Evolutionary conservation across 257 asterid genomes (phyloP).

Genomic region (Solanum tacnaense): DNA sequence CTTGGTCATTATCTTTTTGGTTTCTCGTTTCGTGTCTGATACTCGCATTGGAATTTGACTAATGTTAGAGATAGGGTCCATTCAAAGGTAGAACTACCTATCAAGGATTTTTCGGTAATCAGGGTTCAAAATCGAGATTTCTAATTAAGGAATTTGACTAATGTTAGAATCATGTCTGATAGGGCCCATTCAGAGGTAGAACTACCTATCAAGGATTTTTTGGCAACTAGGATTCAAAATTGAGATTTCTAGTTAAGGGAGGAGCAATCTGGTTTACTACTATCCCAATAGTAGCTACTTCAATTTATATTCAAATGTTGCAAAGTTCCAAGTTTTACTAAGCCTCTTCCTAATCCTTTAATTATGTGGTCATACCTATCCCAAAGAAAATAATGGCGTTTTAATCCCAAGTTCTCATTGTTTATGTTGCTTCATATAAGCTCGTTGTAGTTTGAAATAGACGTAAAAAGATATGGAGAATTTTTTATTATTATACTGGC

Average conservation of each 20-base stretch:
- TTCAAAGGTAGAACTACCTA: neutral
- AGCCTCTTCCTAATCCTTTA: too few relatives aligned
- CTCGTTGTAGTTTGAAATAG: neutral
- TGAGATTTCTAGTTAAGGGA: neutral
- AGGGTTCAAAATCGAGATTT: too few relatives aligned
- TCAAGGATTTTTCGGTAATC: too few relatives aligned
- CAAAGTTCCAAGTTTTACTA: neutral
- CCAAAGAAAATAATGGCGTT: too few relatives aligned
- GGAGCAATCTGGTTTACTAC: neutral
- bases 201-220: neutral
- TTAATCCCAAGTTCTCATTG: neutral
- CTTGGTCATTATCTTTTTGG: neutral
- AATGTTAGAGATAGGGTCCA: neutral
- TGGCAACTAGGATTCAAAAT: too few relatives aligned
- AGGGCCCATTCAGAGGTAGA: neutral
- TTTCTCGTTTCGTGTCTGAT: neutral
- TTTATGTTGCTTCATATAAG: too few relatives aligned
- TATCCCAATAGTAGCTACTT: neutral
- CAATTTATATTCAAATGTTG: neutral
- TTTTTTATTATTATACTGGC: neutral
- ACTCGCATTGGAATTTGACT: neutral
- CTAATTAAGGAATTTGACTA: neutral
- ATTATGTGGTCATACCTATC: too few relatives aligned
- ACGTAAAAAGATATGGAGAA: neutral
- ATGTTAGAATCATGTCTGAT: neutral